Evolutionary conservation across 2,329 filamentous ascomycete genomes (phyloP).

Genomic region (Chrysoporthe puriensis): DNA sequence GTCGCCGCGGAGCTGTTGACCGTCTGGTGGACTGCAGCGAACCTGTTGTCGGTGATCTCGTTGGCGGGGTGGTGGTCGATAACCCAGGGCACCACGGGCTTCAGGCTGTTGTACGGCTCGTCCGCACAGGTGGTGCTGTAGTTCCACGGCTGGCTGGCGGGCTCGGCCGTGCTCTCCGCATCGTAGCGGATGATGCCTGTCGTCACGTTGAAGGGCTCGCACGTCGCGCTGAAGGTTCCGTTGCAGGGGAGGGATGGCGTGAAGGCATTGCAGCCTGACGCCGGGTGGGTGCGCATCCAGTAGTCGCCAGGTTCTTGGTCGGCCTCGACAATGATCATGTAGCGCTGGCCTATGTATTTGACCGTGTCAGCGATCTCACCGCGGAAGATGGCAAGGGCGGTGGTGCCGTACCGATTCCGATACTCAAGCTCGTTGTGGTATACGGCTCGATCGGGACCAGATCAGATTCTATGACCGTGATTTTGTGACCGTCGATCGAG

Average conservation of each 20-base stretch:
- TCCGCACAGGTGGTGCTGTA: conserved; percentile 16
- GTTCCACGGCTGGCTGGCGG: conserved; percentile 19
- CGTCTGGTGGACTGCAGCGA: conserved; percentile 10
- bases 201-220: conserved; percentile 24
- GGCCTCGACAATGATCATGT: conserved; percentile 46
- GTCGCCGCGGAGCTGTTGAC: not conserved
- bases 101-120: conserved; percentile 18
- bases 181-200: conserved; percentile 32
- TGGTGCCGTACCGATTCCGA: conserved; percentile 16
- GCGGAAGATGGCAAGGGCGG: not conserved
- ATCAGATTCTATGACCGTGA: conserved; percentile 51
- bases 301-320: conserved; percentile 32
- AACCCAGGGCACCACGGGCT: conserved; percentile 28
- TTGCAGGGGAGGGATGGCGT: conserved; percentile 2
- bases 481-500: conserved; percentile 50
- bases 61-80: conserved; percentile 26
- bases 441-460: conserved; percentile 49
- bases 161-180: conserved; percentile 26
- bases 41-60: conserved; percentile 20
- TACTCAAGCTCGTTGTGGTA: conserved; percentile 32
- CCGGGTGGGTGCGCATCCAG: conserved; percentile 35
- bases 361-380: not conserved
- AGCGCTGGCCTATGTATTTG: conserved; percentile 37
- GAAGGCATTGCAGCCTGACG: conserved; percentile 29
- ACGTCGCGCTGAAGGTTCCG: conserved; percentile 20